Evolutionary conservation across 129 eudicot genomes (phyloP), one percentile per base, ranked within the genome.

Genomic region (Artemisia argyi): DNA sequence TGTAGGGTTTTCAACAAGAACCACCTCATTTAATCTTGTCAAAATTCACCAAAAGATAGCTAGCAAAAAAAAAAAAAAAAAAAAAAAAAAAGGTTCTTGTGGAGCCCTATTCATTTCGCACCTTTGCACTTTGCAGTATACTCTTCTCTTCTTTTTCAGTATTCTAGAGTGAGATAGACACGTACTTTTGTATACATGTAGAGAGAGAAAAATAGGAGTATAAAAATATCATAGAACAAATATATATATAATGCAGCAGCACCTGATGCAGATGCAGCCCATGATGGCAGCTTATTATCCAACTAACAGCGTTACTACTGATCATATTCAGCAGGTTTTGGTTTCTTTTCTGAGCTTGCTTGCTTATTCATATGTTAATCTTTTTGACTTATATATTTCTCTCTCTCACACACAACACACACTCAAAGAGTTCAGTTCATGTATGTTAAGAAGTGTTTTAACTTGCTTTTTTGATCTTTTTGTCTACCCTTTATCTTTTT

Each of bases 201-300:
- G 46, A 7, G 46, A 39, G 10, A 39, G 42, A 35, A 39, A 39
- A 39, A 7, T 39, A 39, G 24, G 24, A 22, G 46, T 39, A 39
- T 69, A 69, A 22, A 63, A 42, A 55, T 49, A 54, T 61, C n/a
- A 62, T 16, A 73, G 42, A 63, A 39, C 46, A 30, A 39, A 39
- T 7, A 39, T 1, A 39, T 39, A 39, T 7, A 39, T 39, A 39
- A 78, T 84, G 96, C 92, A 89, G 90, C 98, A 92, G 98, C 97
- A 94, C 98, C 98, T 93, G 97, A 90, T 93, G 92, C 98, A 90
- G 96, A 89, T 89, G 95, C 98, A 89, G 87, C 96, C 96, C 92
- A 90, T 94, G 89, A 94, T 94, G 98, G 96, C 96, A 86, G 91
- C 98, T 80, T 90, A 94, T 78, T 90, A 94, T 81, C 92, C 93